phyloP scores from a whole-genome alignment of 2,329 filamentous ascomycete species.

The Tolypocladium album region DNA sequence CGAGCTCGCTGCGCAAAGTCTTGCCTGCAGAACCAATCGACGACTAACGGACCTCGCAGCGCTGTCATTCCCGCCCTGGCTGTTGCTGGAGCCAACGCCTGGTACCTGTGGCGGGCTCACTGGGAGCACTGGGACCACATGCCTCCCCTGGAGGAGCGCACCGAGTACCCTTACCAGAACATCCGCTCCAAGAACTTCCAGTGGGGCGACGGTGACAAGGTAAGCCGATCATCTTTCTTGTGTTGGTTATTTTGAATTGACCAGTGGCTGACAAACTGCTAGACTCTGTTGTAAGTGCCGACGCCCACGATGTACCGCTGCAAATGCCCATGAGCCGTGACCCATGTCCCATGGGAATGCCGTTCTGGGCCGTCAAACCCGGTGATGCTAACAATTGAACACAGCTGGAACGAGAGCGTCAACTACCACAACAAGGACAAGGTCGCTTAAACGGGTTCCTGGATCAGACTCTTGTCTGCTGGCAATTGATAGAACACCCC shows the following conservation, averaged over 20 bases:
- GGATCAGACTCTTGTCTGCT: conserved; percentile 7
- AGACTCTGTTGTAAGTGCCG: conserved; percentile 42
- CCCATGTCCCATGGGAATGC: neutral
- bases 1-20: neutral
- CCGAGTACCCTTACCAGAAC: conserved; percentile 96
- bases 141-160: conserved; percentile 78
- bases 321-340: neutral
- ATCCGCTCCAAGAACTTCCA: conserved; percentile 91
- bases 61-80: conserved; percentile 63
- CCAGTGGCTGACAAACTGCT: conserved; percentile 13
- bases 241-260: neutral
- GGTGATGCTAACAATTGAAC: neutral
- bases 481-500: conserved; percentile 17
- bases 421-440: conserved; percentile 97
- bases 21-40: neutral
- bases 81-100: conserved; percentile 71
- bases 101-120: conserved; percentile 86
- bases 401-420: conserved; percentile 84
- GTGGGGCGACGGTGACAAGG: conserved; percentile 95
- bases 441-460: conserved; percentile 28
- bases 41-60: conserved; percentile 34
- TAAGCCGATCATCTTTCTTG: conserved; percentile 21
- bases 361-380: neutral
- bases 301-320: neutral
- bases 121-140: conserved; percentile 91